Percentiles rank a stretch among this genome's conserved stretches.
phyloP scores from a whole-genome alignment of 805 yeast species.

The Candida ficus region DNA sequence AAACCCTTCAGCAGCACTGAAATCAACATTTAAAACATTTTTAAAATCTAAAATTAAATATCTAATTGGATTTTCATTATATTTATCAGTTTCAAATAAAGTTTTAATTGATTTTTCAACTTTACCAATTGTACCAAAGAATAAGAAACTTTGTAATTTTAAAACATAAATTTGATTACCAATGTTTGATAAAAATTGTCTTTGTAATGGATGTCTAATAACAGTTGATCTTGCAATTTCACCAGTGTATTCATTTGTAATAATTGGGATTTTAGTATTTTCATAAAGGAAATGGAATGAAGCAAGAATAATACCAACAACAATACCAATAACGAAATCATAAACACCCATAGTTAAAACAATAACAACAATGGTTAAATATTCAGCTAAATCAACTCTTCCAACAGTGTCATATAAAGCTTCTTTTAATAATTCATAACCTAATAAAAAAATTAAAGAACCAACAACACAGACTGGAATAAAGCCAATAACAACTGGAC shows the following conservation, averaged over 20 bases:
- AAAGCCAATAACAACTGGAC: slow-evolving; percentile 88
- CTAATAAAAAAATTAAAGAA: slow-evolving; percentile 80
- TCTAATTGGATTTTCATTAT: slow-evolving; percentile 55
- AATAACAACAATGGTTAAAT: slow-evolving; percentile 75
- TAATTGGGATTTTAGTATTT: slow-evolving; percentile 78
- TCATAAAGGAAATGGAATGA: slow-evolving; percentile 94
- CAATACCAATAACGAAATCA: slow-evolving; percentile 91
- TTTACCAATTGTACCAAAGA: slow-evolving; percentile 93
- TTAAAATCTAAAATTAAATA: slow-evolving; percentile 82
- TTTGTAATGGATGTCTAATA: slow-evolving; percentile 83
- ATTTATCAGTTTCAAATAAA: slow-evolving; percentile 46
- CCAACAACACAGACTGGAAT: slow-evolving; percentile 98
- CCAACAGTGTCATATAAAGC: slow-evolving; percentile 83
- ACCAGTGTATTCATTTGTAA: slow-evolving; percentile 80
- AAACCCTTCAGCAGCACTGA: slow-evolving; percentile 94
- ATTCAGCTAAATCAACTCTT: slow-evolving; percentile 69
- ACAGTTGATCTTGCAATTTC: slow-evolving; percentile 89
- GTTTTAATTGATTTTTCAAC: slow-evolving; percentile 72
- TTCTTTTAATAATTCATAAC: slow-evolving; percentile 85
- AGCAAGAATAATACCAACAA: slow-evolving; percentile 86
- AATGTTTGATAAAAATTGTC: slow-evolving; percentile 74
- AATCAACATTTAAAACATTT: slow-evolving; percentile 76
- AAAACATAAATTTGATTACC: slow-evolving; percentile 88
- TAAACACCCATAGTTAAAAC: slow-evolving; percentile 94
- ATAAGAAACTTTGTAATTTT: slow-evolving; percentile 82